Evolutionary conservation across 2,329 filamentous ascomycete genomes (phyloP), one percentile per base, ranked within the genome.

Genomic region (Ustilaginoidea virens): DNA sequence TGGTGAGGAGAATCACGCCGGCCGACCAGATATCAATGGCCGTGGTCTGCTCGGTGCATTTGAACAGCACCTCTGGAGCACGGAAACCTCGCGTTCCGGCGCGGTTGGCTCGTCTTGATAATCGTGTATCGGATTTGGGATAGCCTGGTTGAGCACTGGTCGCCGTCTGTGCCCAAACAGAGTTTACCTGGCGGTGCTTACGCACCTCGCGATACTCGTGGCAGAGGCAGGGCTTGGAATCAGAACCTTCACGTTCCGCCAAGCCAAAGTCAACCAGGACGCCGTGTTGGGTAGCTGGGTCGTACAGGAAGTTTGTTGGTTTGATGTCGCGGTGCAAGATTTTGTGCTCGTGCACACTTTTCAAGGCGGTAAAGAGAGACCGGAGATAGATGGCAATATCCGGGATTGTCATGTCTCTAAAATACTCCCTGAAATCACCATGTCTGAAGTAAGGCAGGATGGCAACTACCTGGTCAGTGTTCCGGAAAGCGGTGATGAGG

Each of bases 231-330:
- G 75, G 74, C 45, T 81, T 80, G 48, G 63, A 69, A 29, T 92
- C 83, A 15, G 72, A 74, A 14, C 80, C 77, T 47, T 82, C 74
- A 28, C 75, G 65, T 58, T 98, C 90, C 20, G 90, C 90, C 11
- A 98, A 69, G n/a, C 90, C 90, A 57, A 98, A 98, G 48, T 98
- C 90, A n/a, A 98, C 90, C 1, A 98, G 68, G 2, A 98, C 87
- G 23, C 90, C 90, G 31, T 81, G 75, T 42, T 76, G 72, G 24
- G 75, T 72, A 8, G 72, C 60, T 0, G 82, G 81, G 39, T 92
- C 83, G 56, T 96, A 96, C 22, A 96, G 67, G 44, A 96, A 96
- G 48, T 96, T 96, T 14, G 92, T 98, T 5, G 90, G 90, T 48
- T 96, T 96, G 49, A 96, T 93, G 47, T 96, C 86, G 38, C 86